phyloP scores from a whole-genome alignment of 2,329 filamentous ascomycete genomes.

The Sphaceloma murrayae region DNA sequence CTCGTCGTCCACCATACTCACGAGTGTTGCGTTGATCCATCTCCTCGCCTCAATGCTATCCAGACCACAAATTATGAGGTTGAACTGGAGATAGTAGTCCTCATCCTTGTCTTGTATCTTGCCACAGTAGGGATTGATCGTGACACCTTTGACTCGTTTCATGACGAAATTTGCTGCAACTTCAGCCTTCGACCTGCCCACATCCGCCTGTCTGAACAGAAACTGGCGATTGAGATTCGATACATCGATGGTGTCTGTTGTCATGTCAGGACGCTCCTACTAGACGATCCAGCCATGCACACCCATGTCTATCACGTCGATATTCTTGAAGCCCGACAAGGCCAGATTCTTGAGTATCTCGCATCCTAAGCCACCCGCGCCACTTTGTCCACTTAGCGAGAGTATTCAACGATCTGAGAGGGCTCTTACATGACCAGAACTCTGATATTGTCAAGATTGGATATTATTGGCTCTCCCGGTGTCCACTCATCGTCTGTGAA shows the following conservation, averaged over 20 bases:
- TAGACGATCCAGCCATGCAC: constrained; percentile 24
- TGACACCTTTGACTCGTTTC: constrained; percentile 77
- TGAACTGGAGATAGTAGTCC: constrained; percentile 94
- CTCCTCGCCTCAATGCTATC: constrained; percentile 96
- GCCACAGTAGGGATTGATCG: constrained; percentile 86
- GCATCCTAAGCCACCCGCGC: constrained; percentile 87
- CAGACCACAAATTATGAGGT: constrained; percentile 82
- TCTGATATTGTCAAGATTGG: constrained; percentile 58
- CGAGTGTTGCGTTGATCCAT: constrained; percentile 94
- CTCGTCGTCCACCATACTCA: constrained; percentile 78
- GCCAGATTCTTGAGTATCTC: constrained; percentile 96
- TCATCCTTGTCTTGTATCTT: constrained; percentile 96
- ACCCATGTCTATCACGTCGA: constrained; percentile 99
- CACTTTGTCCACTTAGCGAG: constrained; percentile 51
- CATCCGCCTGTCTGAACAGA: constrained; percentile 82
- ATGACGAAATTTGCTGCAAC: constrained; percentile 88
- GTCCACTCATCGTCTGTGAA: constrained; percentile 57
- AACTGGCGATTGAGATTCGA: constrained; percentile 98
- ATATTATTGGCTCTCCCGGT: constrained; percentile 43
- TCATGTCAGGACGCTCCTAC: background rate
- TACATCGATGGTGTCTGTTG: constrained; percentile 89
- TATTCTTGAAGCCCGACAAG: constrained; percentile 88
- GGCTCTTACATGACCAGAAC: constrained; percentile 22
- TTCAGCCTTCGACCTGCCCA: constrained; percentile 88
- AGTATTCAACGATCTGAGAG: background rate